phyloP scores from a whole-genome alignment of 2,329 filamentous ascomycete species.

The Aureobasidium sp. region DNA sequence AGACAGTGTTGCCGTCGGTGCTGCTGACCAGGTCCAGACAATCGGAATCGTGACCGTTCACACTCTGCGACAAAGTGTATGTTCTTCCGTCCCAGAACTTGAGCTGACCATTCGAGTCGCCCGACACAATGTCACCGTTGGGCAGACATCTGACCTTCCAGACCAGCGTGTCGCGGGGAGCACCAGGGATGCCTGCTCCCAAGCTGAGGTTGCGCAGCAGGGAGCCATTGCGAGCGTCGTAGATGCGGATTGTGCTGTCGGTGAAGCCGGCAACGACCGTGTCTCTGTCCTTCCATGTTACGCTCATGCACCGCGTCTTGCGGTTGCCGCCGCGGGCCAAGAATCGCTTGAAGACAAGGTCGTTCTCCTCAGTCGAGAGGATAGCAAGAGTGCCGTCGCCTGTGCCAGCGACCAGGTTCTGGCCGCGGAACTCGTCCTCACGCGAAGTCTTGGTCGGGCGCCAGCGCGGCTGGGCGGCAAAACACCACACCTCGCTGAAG shows the following conservation, averaged over 20 bases:
- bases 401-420: slow-evolving; percentile 77
- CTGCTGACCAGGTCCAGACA: slow-evolving; percentile 81
- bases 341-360: slow-evolving; percentile 71
- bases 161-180: slow-evolving; percentile 77
- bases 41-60: slow-evolving; percentile 83
- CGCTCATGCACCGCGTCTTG: slow-evolving; percentile 81
- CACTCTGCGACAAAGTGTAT: slow-evolving; percentile 77
- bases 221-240: slow-evolving; percentile 73
- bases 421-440: slow-evolving; percentile 27
- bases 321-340: slow-evolving; percentile 72
- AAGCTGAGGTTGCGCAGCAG: slow-evolving; percentile 77
- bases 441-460: slow-evolving; percentile 25
- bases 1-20: slow-evolving; percentile 69
- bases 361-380: slow-evolving; percentile 77
- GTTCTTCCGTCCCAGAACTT: slow-evolving; percentile 92
- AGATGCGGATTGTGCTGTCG: slow-evolving; percentile 91
- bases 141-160: slow-evolving; percentile 89
- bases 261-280: slow-evolving; percentile 84
- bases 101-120: slow-evolving; percentile 89
- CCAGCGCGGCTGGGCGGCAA: slow-evolving; percentile 72
- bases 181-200: slow-evolving; percentile 68
- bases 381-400: slow-evolving; percentile 85
- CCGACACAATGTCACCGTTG: slow-evolving; percentile 85
- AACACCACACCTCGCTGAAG: slow-evolving; percentile 94
- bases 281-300: slow-evolving; percentile 80